phyloP scores from a whole-genome alignment of 2,329 filamentous ascomycete species.

The Venturia oleaginea region DNA sequence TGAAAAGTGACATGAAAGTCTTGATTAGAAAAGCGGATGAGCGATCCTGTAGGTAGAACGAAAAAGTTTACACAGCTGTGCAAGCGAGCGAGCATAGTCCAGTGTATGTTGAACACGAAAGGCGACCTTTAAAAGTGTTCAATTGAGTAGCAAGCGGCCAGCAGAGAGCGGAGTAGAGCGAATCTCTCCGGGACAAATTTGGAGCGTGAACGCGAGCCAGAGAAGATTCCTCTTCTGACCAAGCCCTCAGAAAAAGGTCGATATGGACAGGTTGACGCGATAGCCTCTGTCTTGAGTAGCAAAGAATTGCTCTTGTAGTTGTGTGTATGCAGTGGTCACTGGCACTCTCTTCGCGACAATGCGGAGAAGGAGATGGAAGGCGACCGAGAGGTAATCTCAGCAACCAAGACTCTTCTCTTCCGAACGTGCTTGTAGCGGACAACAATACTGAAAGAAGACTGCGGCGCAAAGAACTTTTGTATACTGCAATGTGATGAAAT shows the following conservation, averaged over 20 bases:
- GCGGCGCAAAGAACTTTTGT: neutral
- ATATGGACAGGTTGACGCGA: neutral
- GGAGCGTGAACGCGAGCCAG: neutral
- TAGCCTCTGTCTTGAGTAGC: neutral
- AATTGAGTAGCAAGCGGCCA: neutral
- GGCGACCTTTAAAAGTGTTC: neutral
- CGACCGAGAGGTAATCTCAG: neutral
- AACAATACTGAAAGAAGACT: conserved; percentile 1
- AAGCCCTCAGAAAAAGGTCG: neutral
- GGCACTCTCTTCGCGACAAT: neutral
- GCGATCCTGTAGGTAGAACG: neutral
- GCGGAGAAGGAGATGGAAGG: neutral
- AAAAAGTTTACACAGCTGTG: neutral
- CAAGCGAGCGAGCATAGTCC: neutral
- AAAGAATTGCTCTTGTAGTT: neutral
- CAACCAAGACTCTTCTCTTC: neutral
- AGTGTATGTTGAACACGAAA: neutral
- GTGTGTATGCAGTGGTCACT: neutral
- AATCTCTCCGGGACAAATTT: neutral
- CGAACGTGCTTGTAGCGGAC: neutral
- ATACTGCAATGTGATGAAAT: neutral
- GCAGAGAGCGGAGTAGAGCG: neutral
- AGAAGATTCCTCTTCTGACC: neutral
- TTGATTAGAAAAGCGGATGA: neutral
- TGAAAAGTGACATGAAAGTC: neutral